Conservation (phyloP, 768 basidiomycete genomes). For the Podaxis sp. region DNA sequence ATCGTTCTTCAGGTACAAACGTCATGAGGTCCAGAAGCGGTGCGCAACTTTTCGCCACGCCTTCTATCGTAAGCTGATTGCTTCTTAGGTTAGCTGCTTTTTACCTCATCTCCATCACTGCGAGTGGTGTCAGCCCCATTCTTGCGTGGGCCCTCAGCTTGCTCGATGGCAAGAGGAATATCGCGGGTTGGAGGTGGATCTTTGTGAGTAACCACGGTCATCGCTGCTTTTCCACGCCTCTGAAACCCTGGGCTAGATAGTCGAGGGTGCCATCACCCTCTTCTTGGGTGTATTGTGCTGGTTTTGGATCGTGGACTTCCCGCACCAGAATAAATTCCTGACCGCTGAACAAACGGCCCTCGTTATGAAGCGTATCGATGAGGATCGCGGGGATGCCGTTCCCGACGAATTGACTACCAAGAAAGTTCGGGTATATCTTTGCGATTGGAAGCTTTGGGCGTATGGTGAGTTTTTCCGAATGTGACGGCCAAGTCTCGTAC, state of each 20-base stretch:
- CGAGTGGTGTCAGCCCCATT: conserved; percentile 41
- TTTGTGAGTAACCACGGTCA: conserved; percentile 32
- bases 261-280: conserved; percentile 44
- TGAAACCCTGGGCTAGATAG: conserved; percentile 29
- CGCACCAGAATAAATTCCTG: conserved; percentile 45
- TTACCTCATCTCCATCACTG: conserved; percentile 38
- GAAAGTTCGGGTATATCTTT: conserved; percentile 37
- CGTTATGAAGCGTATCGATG: conserved; percentile 44
- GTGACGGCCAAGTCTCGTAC: conserved; percentile 1
- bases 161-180: conserved; percentile 35
- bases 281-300: conserved; percentile 39
- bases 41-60: conserved; percentile 16
- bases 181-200: conserved; percentile 51
- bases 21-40: conserved; percentile 46
- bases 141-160: conserved; percentile 41
- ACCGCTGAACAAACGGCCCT: conserved; percentile 40
- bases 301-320: conserved; percentile 45
- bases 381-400: conserved; percentile 48
- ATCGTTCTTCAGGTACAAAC: conserved; percentile 36
- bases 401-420: conserved; percentile 37
- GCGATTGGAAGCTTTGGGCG: conserved; percentile 47
- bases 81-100: conserved; percentile 34
- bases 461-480: conserved; percentile 31
- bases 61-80: neutral
- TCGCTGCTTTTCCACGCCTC: neutral